Evolutionary conservation across 1,139 yeast genomes (phyloP).

Genomic region (Candida sanyaensis): DNA sequence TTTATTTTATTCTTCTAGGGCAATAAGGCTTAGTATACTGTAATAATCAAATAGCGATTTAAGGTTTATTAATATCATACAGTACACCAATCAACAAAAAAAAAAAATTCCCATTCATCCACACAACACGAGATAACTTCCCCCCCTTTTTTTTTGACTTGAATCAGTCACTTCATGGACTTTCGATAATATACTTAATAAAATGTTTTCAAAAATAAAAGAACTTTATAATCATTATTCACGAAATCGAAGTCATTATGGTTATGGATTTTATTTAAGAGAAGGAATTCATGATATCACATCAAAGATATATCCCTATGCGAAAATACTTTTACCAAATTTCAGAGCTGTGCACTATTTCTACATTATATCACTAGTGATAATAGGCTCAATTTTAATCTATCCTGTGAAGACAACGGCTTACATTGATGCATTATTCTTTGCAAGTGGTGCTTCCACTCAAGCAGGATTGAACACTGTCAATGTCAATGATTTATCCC

Average conservation of each 20-base stretch:
- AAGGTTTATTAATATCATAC: too few relatives aligned
- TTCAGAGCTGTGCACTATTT: conserved; percentile 80
- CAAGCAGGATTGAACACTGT: conserved; percentile 92
- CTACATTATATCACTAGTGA: conserved; percentile 53
- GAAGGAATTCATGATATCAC: conserved; percentile 26
- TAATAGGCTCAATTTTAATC: conserved; percentile 70
- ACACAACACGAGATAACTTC: too few relatives aligned
- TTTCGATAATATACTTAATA: not conserved
- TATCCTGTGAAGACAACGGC: conserved; percentile 68
- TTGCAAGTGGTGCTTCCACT: conserved; percentile 75
- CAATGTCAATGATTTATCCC: conserved; percentile 56
- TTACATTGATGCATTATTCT: conserved; percentile 80
- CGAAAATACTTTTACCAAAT: conserved; percentile 60
- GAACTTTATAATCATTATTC: not conserved
- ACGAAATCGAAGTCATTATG: conserved; percentile 5
- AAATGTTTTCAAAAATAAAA: not conserved
- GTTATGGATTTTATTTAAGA: conserved; percentile 23
- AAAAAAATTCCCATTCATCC: too few relatives aligned
- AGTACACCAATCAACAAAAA: too few relatives aligned
- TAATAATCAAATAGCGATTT: too few relatives aligned
- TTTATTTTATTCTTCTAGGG: too few relatives aligned
- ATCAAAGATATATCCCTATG: conserved; percentile 41
- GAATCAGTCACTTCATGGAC: not conserved
- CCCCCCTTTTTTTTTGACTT: not conserved
- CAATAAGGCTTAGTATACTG: too few relatives aligned